Percentiles rank a stretch among this genome's conserved stretches.
These are phyloP conservation scores for Byssothecium circinans DNA, from an alignment of 2,329 filamentous ascomycete genomes.

Conservation along the genomic window DNA sequence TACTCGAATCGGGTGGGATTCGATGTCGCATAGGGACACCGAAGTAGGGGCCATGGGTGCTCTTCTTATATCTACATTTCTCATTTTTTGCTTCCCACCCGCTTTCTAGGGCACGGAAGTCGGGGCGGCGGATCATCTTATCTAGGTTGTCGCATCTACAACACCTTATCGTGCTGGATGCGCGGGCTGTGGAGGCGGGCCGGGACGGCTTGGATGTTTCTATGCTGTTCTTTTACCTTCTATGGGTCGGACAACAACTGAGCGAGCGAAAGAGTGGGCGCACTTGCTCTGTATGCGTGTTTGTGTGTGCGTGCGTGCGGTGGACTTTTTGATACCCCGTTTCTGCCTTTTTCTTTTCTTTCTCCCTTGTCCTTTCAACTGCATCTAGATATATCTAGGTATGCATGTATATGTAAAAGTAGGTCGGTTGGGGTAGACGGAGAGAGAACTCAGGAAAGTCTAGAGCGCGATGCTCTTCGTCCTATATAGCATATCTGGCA, in stretches of 20 bases:
- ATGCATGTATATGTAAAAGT: no score
- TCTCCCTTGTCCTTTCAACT: not conserved
- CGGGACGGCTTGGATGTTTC: not conserved
- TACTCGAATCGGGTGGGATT: not conserved
- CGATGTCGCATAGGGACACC: not conserved
- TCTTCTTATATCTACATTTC: not conserved
- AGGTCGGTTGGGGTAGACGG: not conserved
- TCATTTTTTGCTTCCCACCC: not conserved
- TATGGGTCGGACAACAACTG: not conserved
- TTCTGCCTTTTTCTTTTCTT: constrained; percentile 1
- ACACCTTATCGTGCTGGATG: not conserved
- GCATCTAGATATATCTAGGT: not conserved
- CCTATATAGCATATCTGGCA: no score
- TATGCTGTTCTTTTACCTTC: not conserved
- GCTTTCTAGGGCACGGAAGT: not conserved
- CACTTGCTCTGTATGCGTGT: not conserved
- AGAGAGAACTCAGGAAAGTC: not conserved
- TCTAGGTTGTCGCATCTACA: no score
- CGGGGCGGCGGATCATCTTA: no score
- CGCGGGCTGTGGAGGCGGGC: not conserved
- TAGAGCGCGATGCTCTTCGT: no score
- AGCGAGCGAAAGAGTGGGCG: not conserved
- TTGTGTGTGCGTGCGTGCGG: not conserved
- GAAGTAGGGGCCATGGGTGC: not conserved
- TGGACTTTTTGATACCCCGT: constrained; percentile 4